Percentiles rank a stretch among this genome's conserved stretches.
Evolutionary conservation across 495 filamentous ascomycete genomes (phyloP).

Genomic region (Podospora fimiseda): DNA sequence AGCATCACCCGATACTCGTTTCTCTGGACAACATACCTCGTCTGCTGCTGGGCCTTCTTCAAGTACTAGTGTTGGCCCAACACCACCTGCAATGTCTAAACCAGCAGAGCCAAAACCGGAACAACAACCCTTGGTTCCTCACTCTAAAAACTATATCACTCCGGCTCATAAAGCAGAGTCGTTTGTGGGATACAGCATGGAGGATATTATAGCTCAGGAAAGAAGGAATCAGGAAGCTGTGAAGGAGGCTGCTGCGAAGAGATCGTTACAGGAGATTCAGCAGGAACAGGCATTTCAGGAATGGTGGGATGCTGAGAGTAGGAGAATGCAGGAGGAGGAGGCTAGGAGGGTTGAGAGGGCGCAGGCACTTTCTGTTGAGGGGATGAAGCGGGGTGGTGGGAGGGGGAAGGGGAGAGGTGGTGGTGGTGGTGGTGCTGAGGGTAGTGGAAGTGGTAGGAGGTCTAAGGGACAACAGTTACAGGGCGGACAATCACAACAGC

Average conservation of each 20-base stretch:
- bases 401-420: conserved; percentile 17
- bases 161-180: conserved; percentile 45
- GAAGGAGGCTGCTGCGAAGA: conserved; percentile 75
- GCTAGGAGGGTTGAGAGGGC: conserved; percentile 37
- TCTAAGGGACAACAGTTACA: neutral
- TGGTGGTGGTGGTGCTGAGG: conserved; percentile 3
- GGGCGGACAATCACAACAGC: neutral
- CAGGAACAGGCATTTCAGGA: conserved; percentile 93
- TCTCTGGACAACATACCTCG: conserved; percentile 37
- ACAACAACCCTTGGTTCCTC: conserved; percentile 32
- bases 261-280: conserved; percentile 88
- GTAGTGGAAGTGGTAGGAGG: neutral
- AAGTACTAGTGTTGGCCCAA: conserved; percentile 1
- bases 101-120: neutral
- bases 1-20: conserved; percentile 51
- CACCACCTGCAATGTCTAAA: neutral
- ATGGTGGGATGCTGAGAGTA: conserved; percentile 95
- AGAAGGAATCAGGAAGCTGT: conserved; percentile 76
- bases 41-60: conserved; percentile 10
- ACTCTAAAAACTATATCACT: conserved; percentile 47
- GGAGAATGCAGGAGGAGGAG: conserved; percentile 58
- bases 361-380: conserved; percentile 20
- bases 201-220: conserved; percentile 86
- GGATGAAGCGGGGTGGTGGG: conserved; percentile 23
- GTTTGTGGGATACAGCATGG: conserved; percentile 61